Evolutionary conservation across 169 alveolate genomes (phyloP), one percentile per base, ranked within the genome.

Genomic region (Plasmodium fragile): DNA sequence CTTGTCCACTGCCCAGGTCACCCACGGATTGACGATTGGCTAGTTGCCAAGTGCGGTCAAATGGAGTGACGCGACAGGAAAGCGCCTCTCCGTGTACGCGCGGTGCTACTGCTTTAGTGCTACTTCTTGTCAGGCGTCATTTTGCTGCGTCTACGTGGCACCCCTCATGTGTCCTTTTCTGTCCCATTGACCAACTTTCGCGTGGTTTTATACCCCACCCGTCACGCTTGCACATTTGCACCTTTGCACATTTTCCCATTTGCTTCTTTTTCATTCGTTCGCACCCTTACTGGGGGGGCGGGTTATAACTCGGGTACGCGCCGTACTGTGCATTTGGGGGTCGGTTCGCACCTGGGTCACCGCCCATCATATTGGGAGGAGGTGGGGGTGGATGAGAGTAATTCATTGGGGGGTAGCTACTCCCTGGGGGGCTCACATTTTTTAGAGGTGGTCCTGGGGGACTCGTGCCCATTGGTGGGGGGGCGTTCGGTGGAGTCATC

Each of bases 231-330:
- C 59, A 0, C 59, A 49, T 49, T 49, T 49, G 5, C 55, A 2
- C 30, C 28, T 16, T 77, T 36, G 18, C 30, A 0, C 59, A 4
- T 36, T 75, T 45, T 81, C 10, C 18, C 53, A 30, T 18, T 18
- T 52, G 4, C 65, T 10, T 28, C 25, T 59, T 28, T 55, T 34
- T 34, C 43, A 10, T 55, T 36, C 6, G 25, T 7, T 7, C 71
- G 43, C 16, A 39, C 55, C 55, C 78, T 83, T 65, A 72, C 41
- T 77, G 77, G 32, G 71, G 79, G 43, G 93, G 85, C 39, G n/a
- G 28, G 65, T 69, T 85, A 85, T 85, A 85, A 85, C 75, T 75
- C 34, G 93, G 77, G 69, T 85, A 85, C 18, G 69, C 41, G 28
- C 71, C 70, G 34, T 73, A 85, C 28, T 85, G 92, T 72, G 52